Evolutionary conservation across 106 monocot genomes (phyloP), one percentile per base, ranked within the genome.

Genomic region (Dendrobium officinale): DNA sequence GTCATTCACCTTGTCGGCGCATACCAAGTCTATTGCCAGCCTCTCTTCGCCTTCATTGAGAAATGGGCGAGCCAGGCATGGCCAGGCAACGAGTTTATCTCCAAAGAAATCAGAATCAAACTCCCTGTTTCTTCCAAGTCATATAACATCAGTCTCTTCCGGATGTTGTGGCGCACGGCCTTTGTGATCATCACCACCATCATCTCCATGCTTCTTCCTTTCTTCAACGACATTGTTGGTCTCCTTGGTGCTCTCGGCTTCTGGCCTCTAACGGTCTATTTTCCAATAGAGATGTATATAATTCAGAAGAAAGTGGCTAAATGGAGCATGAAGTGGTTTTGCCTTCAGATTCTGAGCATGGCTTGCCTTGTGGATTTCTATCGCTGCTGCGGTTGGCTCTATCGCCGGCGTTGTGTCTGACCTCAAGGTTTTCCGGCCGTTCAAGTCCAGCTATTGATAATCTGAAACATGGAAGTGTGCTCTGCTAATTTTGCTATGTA

Each of bases 21-120:
- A 26, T 98, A 98, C 92, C 96, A 93, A 70, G 97, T 98, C 81
- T 98, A 77, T 85, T 92, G 88, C 88, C 94, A 98, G 80, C 97
- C 97, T 0, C 80, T 98, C 41, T 98, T 94, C 85, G 94, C 94
- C 77, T 98, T 98, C 86, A 18, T 98, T 75, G 97, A 98, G 74
- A 88, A 85, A 67, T 85, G 79, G 84, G 88, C 90, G 3, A 17
- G 20, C 31, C 33, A 78, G 26, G 72, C 29, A 4, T 96, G 83
- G 84, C 96, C 96, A 0, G 82, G 87, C 7, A 85, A 87, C 67
- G 54, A 82, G 64, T 86, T 93, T 90, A 83, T 96, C 58, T 42
- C 67, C 67, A 67, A 78, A 33, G 90, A 91, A 73, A 78, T 91
- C 61, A 72, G 22, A 9, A n/a, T 81, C n/a, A 20, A 24, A 2